Evolutionary conservation across 2,329 filamentous ascomycete species (phyloP), one percentile per base, ranked within the genome.

Genomic region (Colletotrichum simmondsii): DNA sequence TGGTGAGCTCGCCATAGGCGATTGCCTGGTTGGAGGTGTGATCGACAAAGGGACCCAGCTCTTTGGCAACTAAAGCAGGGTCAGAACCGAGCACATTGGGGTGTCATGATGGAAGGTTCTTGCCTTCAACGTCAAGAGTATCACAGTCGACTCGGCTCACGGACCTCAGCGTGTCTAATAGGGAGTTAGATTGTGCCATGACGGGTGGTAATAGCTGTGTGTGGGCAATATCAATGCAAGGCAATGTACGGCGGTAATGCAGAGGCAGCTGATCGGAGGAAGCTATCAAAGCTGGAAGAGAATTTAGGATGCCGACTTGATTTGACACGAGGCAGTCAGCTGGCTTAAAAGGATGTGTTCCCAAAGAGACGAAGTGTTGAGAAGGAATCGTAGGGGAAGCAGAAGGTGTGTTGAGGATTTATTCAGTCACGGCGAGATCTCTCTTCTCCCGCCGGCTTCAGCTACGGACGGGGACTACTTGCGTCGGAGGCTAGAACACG

Each of bases 21-120:
- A 83, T 83, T 10, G 81, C 81, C 79, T 82, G 68, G 19, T 83
- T 83, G 1, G 81, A 83, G 6, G 81, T 83, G 53, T 80, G 81
- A 49, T 82, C 80, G n/a, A 79, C 76, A 57, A 83, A 83, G 1
- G 80, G 80, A 0, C 81, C 80, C 3, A 82, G 69, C 3, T 77
- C 72, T 16, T 76, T 75, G 32, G 80, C 79, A 32, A 82, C 81
- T 81, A 30, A 28, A n/a, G 19, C 12, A 4, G 16, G 37, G 57
- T 80, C 24, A 79, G 24, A 2, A 22, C 4, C 3, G 5, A 35
- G 35, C 5, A 6, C 19, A 16, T 14, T 30, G 7, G 10, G 46
- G 22, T 7, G 30, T 16, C 35, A 42, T 10, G 1, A 8, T 26
- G 22, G 22, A n/a, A 1, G 46, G 8, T 6, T 7, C 30, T 28